These are phyloP conservation scores for Trichoderma atroviride DNA, from an alignment of 2,329 filamentous ascomycete species.

Conservation along the genomic window DNA sequence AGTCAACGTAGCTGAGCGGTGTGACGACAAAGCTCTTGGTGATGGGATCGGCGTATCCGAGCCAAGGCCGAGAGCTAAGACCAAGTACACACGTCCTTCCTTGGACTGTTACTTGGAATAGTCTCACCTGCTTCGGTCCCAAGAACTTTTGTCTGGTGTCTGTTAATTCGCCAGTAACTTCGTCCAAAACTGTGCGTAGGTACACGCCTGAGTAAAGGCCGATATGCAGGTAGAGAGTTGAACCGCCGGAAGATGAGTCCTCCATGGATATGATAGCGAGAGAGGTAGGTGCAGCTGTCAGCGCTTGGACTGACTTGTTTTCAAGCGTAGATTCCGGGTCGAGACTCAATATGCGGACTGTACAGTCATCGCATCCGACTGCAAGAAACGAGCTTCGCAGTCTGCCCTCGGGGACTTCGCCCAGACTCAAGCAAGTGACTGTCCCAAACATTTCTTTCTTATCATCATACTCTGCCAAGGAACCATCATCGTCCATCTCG, in stretches of 20 bases:
- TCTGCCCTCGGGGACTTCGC: constrained; percentile 87
- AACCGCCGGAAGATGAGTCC: constrained; percentile 86
- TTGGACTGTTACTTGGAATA: constrained; percentile 89
- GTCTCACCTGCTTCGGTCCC: constrained; percentile 83
- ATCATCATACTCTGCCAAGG: constrained; percentile 90
- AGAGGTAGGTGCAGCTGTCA: constrained; percentile 86
- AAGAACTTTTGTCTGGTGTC: constrained; percentile 95
- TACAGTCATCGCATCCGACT: constrained; percentile 95
- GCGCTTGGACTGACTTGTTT: constrained; percentile 89
- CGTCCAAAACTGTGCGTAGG: constrained; percentile 89
- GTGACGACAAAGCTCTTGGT: constrained; percentile 90
- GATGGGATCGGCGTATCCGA: constrained; percentile 88
- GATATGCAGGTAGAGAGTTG: constrained; percentile 91
- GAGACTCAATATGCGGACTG: constrained; percentile 87
- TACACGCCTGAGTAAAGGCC: constrained; percentile 96
- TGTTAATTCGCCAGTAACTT: constrained; percentile 91
- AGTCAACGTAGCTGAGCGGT: constrained; percentile 81
- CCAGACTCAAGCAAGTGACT: constrained; percentile 91
- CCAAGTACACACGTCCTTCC: constrained; percentile 83
- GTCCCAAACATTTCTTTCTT: constrained; percentile 94
- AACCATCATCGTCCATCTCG: constrained; percentile 91
- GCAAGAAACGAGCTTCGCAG: constrained; percentile 89
- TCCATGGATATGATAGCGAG: constrained; percentile 94
- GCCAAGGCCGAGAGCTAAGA: constrained; percentile 91
- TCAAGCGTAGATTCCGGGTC: constrained; percentile 89